A percentile compares a stretch with the other conserved stretches of the same genome.
These are phyloP conservation scores for Rubroshorea leprosula DNA, from an alignment of 345 rosid species.

Conservation along the genomic window DNA sequence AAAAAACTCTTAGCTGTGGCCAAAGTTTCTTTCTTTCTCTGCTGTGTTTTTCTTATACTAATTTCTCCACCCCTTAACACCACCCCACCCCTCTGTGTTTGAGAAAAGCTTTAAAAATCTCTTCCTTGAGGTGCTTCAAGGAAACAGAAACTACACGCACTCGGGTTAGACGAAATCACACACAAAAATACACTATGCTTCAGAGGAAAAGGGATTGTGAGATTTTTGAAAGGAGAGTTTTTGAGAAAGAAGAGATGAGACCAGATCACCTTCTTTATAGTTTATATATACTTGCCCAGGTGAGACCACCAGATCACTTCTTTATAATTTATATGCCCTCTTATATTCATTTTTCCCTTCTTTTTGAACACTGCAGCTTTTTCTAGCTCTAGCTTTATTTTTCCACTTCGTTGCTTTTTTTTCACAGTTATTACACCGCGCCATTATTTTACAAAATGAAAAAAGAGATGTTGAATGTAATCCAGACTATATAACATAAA, in stretches of 20 bases:
- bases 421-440: constrained; percentile 23
- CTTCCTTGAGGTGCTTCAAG: no score
- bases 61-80: constrained; percentile 7
- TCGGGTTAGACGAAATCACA: not conserved
- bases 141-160: not conserved
- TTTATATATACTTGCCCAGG: no score
- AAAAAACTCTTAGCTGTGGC: constrained; percentile 3
- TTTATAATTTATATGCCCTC: not conserved
- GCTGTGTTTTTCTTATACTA: no score
- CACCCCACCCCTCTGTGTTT: constrained; percentile 26
- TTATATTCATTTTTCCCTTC: constrained; percentile 1
- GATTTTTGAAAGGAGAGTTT: constrained; percentile 6
- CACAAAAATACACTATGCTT: not conserved
- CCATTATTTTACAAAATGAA: no score
- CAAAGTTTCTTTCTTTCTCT: constrained; percentile 12
- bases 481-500: no score
- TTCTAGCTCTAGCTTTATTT: constrained; percentile 21
- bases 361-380: constrained; percentile 18
- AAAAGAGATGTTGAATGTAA: no score
- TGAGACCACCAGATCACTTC: no score
- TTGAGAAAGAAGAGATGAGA: constrained; percentile 21
- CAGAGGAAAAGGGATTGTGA: not conserved
- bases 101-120: no score
- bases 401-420: constrained; percentile 28
- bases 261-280: constrained; percentile 40